phyloP scores from a whole-genome alignment of 257 asterid species.

The Solanum gandarillasii region DNA sequence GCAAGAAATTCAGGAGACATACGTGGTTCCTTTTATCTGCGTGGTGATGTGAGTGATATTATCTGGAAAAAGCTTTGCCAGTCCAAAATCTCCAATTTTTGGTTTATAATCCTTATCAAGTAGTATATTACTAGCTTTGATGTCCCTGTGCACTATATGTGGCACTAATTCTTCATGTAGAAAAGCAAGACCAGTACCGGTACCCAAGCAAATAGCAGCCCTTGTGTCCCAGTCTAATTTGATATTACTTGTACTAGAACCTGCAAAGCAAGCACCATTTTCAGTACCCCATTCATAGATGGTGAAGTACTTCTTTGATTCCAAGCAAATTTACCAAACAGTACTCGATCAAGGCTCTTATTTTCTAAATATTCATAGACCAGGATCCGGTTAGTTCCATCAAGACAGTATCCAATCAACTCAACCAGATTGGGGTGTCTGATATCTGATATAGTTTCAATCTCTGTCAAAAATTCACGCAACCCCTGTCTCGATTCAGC shows the following conservation, averaged over 20 bases:
- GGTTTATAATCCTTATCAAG: slow-evolving; percentile 59
- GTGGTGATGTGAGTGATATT: slow-evolving; percentile 91
- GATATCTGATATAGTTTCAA: slow-evolving; percentile 66
- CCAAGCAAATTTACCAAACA: slow-evolving; percentile 41
- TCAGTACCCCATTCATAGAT: not conserved
- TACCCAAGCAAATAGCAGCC: slow-evolving; percentile 68
- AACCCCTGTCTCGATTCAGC: slow-evolving; percentile 72
- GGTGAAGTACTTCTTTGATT: not conserved
- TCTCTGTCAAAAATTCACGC: slow-evolving; percentile 78
- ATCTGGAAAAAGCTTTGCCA: slow-evolving; percentile 92
- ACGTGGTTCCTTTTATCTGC: slow-evolving; percentile 84
- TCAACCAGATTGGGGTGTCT: slow-evolving; percentile 83
- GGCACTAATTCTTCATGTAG: slow-evolving; percentile 84
- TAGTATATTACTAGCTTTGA: slow-evolving; percentile 87
- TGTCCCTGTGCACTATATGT: slow-evolving; percentile 80
- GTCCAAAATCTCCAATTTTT: slow-evolving; percentile 92
- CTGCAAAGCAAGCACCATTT: slow-evolving; percentile 21
- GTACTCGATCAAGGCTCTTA: slow-evolving; percentile 68
- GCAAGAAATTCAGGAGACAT: slow-evolving; percentile 16
- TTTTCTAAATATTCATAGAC: slow-evolving; percentile 77
- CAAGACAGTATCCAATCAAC: slow-evolving; percentile 75
- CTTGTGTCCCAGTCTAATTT: slow-evolving; percentile 61
- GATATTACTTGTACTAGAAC: slow-evolving; percentile 22
- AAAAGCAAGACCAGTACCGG: slow-evolving; percentile 72
- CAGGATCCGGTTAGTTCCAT: slow-evolving; percentile 52